Conservation (phyloP, 2,329 filamentous ascomycete genomes). For the Camillea tinctor region DNA sequence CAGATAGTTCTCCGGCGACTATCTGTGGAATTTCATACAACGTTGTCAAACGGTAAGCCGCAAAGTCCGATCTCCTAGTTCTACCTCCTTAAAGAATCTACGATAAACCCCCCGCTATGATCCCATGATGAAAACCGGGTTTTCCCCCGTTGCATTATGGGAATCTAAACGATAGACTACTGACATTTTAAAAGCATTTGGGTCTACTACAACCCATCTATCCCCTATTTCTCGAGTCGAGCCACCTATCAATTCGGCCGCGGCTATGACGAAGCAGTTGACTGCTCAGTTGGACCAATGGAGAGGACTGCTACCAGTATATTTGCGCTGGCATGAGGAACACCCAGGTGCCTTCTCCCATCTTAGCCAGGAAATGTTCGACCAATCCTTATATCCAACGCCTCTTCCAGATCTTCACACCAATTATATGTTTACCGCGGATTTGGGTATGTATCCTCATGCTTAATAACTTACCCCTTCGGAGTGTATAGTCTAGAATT, state of each 20-base stretch:
- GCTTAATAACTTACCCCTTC: background rate
- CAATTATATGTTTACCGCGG: constrained; percentile 44
- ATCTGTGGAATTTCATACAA: constrained; percentile 50
- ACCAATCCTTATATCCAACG: constrained; percentile 22
- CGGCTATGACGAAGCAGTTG: constrained; percentile 49
- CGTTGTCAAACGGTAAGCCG: constrained; percentile 50
- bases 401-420: constrained; percentile 26
- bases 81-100: background rate
- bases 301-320: constrained; percentile 53
- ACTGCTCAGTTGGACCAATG: constrained; percentile 55
- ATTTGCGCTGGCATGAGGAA: constrained; percentile 58
- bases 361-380: constrained; percentile 18
- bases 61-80: background rate
- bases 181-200: constrained; percentile 8
- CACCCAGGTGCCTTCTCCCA: constrained; percentile 44
- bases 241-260: constrained; percentile 15
- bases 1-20: constrained; percentile 57
- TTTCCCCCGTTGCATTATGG: background rate
- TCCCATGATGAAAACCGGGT: background rate
- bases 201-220: constrained; percentile 2
- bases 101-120: background rate
- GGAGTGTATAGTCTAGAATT: background rate
- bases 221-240: constrained; percentile 12
- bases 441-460: constrained; percentile 33
- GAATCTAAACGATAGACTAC: background rate